phyloP scores from a whole-genome alignment of 1,284 basidiomycete species.

The Malassezia arunalokei region DNA sequence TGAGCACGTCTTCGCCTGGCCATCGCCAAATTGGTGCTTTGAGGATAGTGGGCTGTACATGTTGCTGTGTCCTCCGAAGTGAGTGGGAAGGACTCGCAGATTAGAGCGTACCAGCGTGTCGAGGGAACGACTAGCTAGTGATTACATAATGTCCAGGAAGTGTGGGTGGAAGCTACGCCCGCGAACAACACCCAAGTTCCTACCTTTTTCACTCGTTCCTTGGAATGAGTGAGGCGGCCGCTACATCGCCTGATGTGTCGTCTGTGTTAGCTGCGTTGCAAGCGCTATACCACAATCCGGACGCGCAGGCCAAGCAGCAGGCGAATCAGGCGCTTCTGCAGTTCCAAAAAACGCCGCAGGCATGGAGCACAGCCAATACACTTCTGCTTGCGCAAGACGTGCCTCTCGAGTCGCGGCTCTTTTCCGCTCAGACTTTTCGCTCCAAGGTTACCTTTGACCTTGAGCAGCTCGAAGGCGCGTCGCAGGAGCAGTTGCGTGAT shows the following conservation, averaged over 20 bases:
- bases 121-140: neutral
- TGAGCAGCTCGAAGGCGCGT: conserved; percentile 63
- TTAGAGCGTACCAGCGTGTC: neutral
- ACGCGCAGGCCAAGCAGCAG: conserved; percentile 65
- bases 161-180: no score
- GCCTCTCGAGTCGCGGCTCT: conserved; percentile 70
- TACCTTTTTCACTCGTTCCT: neutral
- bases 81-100: no score
- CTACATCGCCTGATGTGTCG: conserved; percentile 18
- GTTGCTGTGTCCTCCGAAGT: conserved; percentile 3
- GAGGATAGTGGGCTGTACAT: conserved; percentile 25
- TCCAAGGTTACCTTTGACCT: conserved; percentile 95
- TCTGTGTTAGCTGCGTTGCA: conserved; percentile 50
- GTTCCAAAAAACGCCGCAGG: conserved; percentile 58
- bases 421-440: conserved; percentile 92
- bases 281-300: conserved; percentile 55
- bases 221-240: conserved; percentile 10
- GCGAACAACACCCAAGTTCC: no score
- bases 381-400: conserved; percentile 70
- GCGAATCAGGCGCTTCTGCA: conserved; percentile 47
- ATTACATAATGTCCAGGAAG: neutral
- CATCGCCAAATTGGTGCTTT: conserved; percentile 31
- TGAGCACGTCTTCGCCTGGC: conserved; percentile 62
- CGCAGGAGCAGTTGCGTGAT: conserved; percentile 69
- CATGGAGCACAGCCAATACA: conserved; percentile 87